Percentiles rank a stretch among this genome's conserved stretches.
Conservation (phyloP, 352 stramenopile species). For the Thalassiosira exigua region DNA sequence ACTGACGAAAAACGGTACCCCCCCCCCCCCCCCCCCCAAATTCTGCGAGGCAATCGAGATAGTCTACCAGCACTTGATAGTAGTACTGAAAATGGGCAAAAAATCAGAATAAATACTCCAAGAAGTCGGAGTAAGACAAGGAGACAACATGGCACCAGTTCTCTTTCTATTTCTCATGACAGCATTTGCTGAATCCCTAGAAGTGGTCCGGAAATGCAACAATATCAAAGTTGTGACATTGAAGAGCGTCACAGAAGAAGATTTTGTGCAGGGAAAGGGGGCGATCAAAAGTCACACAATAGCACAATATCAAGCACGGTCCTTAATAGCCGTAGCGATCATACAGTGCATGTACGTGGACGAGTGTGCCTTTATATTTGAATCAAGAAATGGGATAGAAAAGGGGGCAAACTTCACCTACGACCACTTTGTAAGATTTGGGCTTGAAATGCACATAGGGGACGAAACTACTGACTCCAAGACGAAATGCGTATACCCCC, state of each 20-base stretch:
- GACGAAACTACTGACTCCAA: constrained; percentile 10
- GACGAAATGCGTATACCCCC: constrained; percentile 42
- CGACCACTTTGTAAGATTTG: constrained; percentile 14
- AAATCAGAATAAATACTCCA: constrained; percentile 23
- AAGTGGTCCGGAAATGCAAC: background rate
- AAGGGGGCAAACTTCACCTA: constrained; percentile 20
- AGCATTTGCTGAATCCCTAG: constrained; percentile 14
- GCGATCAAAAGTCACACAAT: constrained; percentile 14
- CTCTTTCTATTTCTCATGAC: constrained; percentile 24
- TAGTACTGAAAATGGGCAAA: constrained; percentile 34
- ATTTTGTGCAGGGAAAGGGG: constrained; percentile 1
- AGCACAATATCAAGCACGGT: background rate
- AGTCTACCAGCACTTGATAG: constrained; percentile 24
- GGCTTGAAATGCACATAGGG: constrained; percentile 39
- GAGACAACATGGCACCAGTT: constrained; percentile 46
- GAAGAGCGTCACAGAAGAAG: background rate
- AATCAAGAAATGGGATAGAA: background rate
- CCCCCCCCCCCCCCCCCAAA: no score
- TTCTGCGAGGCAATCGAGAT: constrained; percentile 20
- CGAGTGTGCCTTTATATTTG: constrained; percentile 16
- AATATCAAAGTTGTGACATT: constrained; percentile 2
- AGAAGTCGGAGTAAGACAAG: constrained; percentile 43
- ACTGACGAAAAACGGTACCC: no score
- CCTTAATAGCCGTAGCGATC: background rate
- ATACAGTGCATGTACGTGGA: constrained; percentile 18